Conservation (phyloP, 1,284 basidiomycete species). For the Leucocoprinus gongylophorus region DNA sequence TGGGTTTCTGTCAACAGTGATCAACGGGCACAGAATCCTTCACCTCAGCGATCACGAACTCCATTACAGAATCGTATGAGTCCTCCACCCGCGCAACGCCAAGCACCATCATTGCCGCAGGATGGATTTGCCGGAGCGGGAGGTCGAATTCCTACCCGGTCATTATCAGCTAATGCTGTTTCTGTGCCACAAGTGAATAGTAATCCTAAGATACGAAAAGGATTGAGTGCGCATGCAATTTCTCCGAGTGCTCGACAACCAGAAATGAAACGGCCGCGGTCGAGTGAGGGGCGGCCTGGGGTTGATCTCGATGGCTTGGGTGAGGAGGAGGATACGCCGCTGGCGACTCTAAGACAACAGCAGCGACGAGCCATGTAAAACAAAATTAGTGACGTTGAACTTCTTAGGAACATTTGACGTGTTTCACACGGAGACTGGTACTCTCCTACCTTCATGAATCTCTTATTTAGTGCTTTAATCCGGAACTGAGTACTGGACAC, state of each 20-base stretch:
- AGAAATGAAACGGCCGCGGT: slow-evolving; percentile 32
- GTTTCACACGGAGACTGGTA: neutral
- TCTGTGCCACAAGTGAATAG: slow-evolving; percentile 39
- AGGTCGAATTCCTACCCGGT: slow-evolving; percentile 46
- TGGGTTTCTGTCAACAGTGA: slow-evolving; percentile 23
- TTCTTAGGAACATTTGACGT: neutral
- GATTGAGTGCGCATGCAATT: slow-evolving; percentile 55
- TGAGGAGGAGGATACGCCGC: slow-evolving; percentile 69
- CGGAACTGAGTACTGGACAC: slow-evolving; percentile 7
- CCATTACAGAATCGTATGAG: slow-evolving; percentile 22
- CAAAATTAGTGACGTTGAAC: slow-evolving; percentile 3
- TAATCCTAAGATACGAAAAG: slow-evolving; percentile 46
- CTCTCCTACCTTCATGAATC: neutral
- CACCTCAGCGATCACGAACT: slow-evolving; percentile 29
- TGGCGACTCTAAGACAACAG: slow-evolving; percentile 71
- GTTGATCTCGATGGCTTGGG: neutral
- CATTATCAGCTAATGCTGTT: slow-evolving; percentile 56
- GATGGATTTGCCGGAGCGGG: slow-evolving; percentile 25
- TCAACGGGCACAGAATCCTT: slow-evolving; percentile 20
- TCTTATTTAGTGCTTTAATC: slow-evolving; percentile 14
- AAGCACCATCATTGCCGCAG: slow-evolving; percentile 26
- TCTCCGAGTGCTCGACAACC: slow-evolving; percentile 29
- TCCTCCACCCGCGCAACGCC: slow-evolving; percentile 21
- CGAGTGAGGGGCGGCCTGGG: slow-evolving; percentile 29
- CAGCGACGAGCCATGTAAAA: slow-evolving; percentile 40